These are phyloP conservation scores for Pythium myriotylum DNA, from an alignment of 352 stramenopile species.

Conservation along the genomic window DNA sequence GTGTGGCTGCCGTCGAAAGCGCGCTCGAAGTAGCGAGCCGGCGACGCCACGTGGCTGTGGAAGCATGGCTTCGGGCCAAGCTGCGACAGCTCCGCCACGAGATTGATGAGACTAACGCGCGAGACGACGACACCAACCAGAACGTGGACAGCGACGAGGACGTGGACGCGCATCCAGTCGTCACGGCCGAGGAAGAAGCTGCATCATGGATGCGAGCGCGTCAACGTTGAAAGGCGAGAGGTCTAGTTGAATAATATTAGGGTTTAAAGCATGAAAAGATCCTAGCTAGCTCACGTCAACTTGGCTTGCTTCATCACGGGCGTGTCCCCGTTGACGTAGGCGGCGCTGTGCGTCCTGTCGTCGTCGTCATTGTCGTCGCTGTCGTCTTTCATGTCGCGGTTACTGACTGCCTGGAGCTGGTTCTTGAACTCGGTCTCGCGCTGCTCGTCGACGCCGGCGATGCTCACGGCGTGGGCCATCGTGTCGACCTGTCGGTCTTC, in stretches of 20 bases:
- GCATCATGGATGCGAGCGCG: background rate
- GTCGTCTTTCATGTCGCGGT: background rate
- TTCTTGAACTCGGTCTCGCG: slow-evolving; percentile 25
- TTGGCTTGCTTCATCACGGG: background rate
- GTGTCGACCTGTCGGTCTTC: slow-evolving; percentile 14
- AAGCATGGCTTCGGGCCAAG: slow-evolving; percentile 3
- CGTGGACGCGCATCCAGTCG: background rate
- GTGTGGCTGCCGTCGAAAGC: background rate
- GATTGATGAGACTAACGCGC: background rate
- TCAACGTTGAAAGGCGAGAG: background rate
- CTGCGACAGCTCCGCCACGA: background rate
- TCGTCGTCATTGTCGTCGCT: slow-evolving; percentile 10
- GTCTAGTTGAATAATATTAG: slow-evolving; percentile 1
- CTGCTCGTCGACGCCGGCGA: background rate
- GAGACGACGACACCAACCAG: background rate
- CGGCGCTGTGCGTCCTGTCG: background rate
- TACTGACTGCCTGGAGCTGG: slow-evolving; percentile 16
- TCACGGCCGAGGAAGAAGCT: background rate
- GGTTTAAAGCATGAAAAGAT: no score
- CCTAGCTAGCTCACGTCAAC: no score
- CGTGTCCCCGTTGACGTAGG: slow-evolving; percentile 6
- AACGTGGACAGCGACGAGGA: background rate
- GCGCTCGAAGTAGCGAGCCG: slow-evolving; percentile 1
- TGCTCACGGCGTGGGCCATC: slow-evolving; percentile 14
- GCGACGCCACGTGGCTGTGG: background rate